Base-by-base conservation (phyloP, 441 rosid species). In the Raphanus hybrid region DNA sequence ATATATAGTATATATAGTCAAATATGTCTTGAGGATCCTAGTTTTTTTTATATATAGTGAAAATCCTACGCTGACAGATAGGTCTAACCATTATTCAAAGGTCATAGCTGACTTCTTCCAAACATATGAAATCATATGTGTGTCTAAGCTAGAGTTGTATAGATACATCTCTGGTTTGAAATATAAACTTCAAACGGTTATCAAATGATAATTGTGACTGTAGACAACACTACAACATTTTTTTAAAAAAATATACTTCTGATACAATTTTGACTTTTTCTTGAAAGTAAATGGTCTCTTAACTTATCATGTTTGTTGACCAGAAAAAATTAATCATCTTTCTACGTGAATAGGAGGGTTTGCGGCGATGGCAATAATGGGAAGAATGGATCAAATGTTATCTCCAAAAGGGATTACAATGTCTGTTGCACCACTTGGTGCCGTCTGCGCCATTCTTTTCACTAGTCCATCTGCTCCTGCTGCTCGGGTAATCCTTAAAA, bases 281-380 rank as follows among this genome's bases (percentile, higher is more conserved):
- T 20, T 57, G n/a, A 27, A 59, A 59, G 64, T 11, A 5, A 60
- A 1, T 23, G 63, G 34, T 58, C 14, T 58, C 15, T 58, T 23
- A 59, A 59, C 0, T 23, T 1, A 6, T 60, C 39, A n/a, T 60
- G 18, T 12, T 12, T 23, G 7, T 48, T 39, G 11, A 39, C 45
- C 3, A 39, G 2, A 39, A 39, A 39, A 39, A 39, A 39, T 0
- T 18, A 1, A 4, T 58, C 14, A 10, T 59, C 3, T 10, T 10
- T 34, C 39, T 34, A 23, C 2, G 34, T 29, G 34, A 29, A 29
- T 29, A 29, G 34, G 34, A 27, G 98, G 93, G 43, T 93, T 93
- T 82, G 93, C 88, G 34, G 96, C 98, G 1, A 93, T 93, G 98
- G 98, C 97, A 5, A 62, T 90, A 76, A 58, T 91, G 73, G 97